Percentiles rank a stretch among this genome's conserved stretches.
Evolutionary conservation across 768 basidiomycete species (phyloP).

Genomic region (Mycena leptocephala): DNA sequence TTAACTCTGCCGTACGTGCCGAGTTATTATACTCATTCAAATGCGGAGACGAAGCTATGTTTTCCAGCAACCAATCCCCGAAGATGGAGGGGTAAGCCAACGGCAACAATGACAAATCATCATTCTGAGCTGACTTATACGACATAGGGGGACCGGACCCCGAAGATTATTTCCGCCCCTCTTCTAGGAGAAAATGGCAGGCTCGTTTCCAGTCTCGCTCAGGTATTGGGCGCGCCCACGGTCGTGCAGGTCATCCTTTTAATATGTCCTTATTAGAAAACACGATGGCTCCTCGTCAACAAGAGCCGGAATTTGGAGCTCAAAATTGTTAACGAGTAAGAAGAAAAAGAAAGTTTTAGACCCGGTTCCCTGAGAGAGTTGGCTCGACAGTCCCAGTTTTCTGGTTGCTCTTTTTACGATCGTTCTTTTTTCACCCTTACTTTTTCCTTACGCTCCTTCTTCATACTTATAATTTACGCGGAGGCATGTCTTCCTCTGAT

Average conservation of each 20-base stretch:
- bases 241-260: not conserved
- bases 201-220: constrained; percentile 12
- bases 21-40: not conserved
- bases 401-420: no score
- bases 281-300: not conserved
- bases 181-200: constrained; percentile 1
- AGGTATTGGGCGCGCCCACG: not conserved
- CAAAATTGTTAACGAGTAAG: not conserved
- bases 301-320: not conserved
- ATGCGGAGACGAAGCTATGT: not conserved
- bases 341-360: not conserved
- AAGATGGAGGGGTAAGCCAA: not conserved
- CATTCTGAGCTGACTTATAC: not conserved
- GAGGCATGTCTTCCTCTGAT: no score
- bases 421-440: no score
- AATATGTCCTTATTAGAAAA: not conserved
- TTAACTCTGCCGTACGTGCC: not conserved
- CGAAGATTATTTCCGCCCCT: not conserved
- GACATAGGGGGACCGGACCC: not conserved
- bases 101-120: not conserved
- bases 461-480: no score
- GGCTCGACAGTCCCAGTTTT: no score
- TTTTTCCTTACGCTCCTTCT: no score
- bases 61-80: not conserved
- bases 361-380: no score